A percentile compares a stretch with the other conserved stretches of the same genome.
These are phyloP conservation scores for Chrysosporium queenslandicum DNA, from an alignment of 2,329 filamentous ascomycete species.

Conservation along the genomic window DNA sequence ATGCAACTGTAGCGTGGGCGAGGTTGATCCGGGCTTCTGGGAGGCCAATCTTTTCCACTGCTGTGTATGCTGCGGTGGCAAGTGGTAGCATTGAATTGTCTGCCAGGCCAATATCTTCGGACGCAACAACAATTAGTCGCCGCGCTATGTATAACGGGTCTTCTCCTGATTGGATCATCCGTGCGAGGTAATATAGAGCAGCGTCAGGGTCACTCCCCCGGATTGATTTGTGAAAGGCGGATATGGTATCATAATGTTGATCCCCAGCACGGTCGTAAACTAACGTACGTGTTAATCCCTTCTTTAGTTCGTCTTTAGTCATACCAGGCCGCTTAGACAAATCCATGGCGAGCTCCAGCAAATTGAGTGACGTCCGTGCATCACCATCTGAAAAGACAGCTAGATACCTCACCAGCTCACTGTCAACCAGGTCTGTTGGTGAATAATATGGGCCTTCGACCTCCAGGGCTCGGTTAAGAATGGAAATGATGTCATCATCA, in stretches of 20 bases:
- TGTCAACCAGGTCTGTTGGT: constrained; percentile 54
- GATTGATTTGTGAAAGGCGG: constrained; percentile 91
- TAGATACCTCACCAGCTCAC: constrained; percentile 69
- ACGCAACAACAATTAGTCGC: constrained; percentile 87
- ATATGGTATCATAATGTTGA: constrained; percentile 96
- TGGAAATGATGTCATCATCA: constrained; percentile 59
- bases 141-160: constrained; percentile 87
- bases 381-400: constrained; percentile 84
- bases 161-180: constrained; percentile 92
- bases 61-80: constrained; percentile 75
- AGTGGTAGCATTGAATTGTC: constrained; percentile 75
- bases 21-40: constrained; percentile 90
- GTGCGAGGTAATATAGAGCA: constrained; percentile 82
- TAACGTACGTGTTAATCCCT: constrained; percentile 75
- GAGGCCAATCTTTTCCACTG: constrained; percentile 86
- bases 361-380: constrained; percentile 81
- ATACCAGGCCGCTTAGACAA: constrained; percentile 55
- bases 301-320: constrained; percentile 68
- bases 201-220: constrained; percentile 80
- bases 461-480: constrained; percentile 64
- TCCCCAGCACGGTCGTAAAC: constrained; percentile 93
- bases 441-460: constrained; percentile 47
- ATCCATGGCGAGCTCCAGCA: constrained; percentile 79
- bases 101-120: constrained; percentile 84
- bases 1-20: constrained; percentile 73